Evolutionary conservation across 768 basidiomycete species (phyloP).

Genomic region (Leccinum boreale): DNA sequence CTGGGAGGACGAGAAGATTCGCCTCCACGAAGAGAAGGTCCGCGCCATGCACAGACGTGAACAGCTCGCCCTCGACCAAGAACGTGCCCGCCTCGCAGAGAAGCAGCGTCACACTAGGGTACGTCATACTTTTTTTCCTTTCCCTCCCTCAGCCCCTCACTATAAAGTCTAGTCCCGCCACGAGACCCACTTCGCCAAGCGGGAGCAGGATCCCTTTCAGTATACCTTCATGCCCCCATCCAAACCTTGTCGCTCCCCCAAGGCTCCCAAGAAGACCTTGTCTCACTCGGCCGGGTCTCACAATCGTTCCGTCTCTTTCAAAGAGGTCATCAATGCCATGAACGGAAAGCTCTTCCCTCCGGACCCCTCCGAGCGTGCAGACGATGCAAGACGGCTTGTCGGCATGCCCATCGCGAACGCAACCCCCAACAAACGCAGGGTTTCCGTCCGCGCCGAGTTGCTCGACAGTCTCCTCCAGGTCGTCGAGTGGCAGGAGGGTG

Average conservation of each 20-base stretch:
- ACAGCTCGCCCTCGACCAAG: slow-evolving; percentile 26
- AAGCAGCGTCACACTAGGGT: slow-evolving; percentile 23
- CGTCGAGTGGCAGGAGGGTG: slow-evolving; percentile 41
- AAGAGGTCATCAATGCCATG: slow-evolving; percentile 56
- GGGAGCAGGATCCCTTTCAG: slow-evolving; percentile 30
- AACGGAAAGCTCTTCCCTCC: slow-evolving; percentile 54
- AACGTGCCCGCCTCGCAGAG: slow-evolving; percentile 22
- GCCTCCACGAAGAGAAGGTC: slow-evolving; percentile 39
- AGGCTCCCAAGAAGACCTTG: slow-evolving; percentile 6
- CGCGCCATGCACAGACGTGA: slow-evolving; percentile 35
- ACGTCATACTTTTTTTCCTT: slow-evolving; percentile 2
- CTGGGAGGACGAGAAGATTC: slow-evolving; percentile 47
- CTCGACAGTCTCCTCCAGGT: slow-evolving; percentile 43
- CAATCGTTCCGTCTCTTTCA: slow-evolving; percentile 47
- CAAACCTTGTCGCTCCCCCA: slow-evolving; percentile 18
- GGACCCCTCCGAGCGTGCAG: slow-evolving; percentile 32
- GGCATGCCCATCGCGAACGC: slow-evolving; percentile 21
- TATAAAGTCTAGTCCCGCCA: slow-evolving; percentile 14
- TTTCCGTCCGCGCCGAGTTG: slow-evolving; percentile 33
- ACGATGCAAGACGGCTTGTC: slow-evolving; percentile 29
- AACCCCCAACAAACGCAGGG: slow-evolving; percentile 15
- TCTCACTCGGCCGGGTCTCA: slow-evolving; percentile 9
- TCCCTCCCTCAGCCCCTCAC: slow-evolving; percentile 1
- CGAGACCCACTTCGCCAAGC: slow-evolving; percentile 7
- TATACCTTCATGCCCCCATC: slow-evolving; percentile 32